phyloP scores from a whole-genome alignment of 2,329 filamentous ascomycete genomes.

The Monosporascus sp. region DNA sequence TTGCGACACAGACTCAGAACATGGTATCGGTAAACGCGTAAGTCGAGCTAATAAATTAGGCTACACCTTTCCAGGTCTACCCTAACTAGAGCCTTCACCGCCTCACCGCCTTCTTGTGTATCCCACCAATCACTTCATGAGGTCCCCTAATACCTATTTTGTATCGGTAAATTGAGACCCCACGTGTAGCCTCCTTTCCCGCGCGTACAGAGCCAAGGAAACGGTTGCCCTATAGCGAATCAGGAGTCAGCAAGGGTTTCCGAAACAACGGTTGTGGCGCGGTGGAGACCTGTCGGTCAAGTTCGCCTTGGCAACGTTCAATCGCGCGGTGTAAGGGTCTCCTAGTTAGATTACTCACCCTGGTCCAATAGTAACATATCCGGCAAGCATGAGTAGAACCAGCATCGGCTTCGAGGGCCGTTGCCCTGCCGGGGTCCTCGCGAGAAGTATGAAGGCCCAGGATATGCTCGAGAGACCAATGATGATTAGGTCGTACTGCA shows the following conservation, averaged over 20 bases:
- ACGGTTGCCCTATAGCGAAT: constrained; percentile 8
- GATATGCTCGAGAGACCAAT: constrained; percentile 16
- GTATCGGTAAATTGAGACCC: neutral
- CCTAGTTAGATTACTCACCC: neutral
- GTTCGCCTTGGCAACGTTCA: too few species aligned
- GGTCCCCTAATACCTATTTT: neutral
- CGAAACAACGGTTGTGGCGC: too few species aligned
- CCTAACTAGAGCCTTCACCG: too few species aligned
- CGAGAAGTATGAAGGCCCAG: constrained; percentile 18
- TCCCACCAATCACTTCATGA: too few species aligned
- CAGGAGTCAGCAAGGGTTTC: too few species aligned
- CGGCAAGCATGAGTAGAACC: constrained; percentile 5
- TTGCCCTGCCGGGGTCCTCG: constrained; percentile 2
- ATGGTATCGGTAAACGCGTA: too few species aligned
- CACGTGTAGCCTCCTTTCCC: constrained; percentile 9
- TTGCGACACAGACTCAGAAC: too few species aligned
- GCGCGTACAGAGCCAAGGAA: constrained; percentile 15
- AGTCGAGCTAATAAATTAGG: too few species aligned
- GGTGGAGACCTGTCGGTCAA: too few species aligned
- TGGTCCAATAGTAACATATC: constrained; percentile 13
- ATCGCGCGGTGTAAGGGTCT: too few species aligned
- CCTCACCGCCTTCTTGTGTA: too few species aligned
- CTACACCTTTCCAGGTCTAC: too few species aligned
- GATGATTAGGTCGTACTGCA: constrained; percentile 23
- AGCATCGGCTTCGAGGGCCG: constrained; percentile 4